phyloP scores from a whole-genome alignment of 192 early-diverging fungal genomes.

The Coemansia furcata region DNA sequence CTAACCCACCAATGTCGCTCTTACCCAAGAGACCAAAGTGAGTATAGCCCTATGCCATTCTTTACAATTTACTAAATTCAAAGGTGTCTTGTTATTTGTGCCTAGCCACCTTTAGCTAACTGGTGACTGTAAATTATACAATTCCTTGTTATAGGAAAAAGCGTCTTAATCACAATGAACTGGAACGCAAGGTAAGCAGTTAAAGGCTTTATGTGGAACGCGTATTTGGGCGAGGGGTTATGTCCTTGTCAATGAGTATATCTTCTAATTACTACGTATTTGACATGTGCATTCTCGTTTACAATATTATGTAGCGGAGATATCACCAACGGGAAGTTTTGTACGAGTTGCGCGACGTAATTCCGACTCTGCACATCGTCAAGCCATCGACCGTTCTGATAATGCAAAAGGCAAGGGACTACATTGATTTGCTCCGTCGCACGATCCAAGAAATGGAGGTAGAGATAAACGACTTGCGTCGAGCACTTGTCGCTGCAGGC shows the following conservation, averaged over 20 bases:
- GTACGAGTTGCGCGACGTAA: conserved; percentile 53
- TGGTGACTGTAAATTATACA: not conserved
- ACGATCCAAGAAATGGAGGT: conserved; percentile 52
- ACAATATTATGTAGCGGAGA: conserved; percentile 34
- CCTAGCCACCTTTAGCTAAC: not conserved
- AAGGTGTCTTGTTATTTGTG: not conserved
- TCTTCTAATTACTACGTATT: not conserved
- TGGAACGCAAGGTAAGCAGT: conserved; percentile 52
- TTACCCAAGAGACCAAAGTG: conserved; percentile 29
- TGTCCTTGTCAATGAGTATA: no score
- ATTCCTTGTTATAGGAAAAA: conserved; percentile 42
- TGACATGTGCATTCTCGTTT: not conserved
- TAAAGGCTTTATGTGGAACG: not conserved
- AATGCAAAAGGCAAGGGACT: conserved; percentile 57
- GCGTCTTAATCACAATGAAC: conserved; percentile 53
- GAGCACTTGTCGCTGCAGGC: conserved; percentile 49
- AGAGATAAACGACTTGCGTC: conserved; percentile 50
- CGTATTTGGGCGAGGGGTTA: no score
- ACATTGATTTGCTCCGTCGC: conserved; percentile 48
- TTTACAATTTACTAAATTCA: not conserved
- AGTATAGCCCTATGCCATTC: not conserved
- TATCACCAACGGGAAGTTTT: conserved; percentile 54
- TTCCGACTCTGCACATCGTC: conserved; percentile 48
- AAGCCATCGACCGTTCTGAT: conserved; percentile 55
- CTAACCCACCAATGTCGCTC: not conserved